These are phyloP conservation scores for Mariannaea elegans DNA, from an alignment of 2,329 filamentous ascomycete species.

Conservation along the genomic window DNA sequence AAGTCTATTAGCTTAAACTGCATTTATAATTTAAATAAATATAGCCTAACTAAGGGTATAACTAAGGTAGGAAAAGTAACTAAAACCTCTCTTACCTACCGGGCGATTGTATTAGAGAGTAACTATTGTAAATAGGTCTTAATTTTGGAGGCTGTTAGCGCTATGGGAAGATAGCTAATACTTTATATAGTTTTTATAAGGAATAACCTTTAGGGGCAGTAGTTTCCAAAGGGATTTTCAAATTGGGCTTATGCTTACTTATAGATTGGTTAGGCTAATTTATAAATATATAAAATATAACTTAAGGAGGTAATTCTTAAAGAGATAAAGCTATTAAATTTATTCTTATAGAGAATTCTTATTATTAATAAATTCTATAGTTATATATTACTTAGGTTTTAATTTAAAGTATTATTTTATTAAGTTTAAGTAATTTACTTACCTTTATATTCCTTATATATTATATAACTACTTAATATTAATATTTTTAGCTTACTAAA, in stretches of 20 bases:
- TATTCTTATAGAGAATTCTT: background rate
- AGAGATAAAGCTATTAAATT: background rate
- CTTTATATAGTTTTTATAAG: background rate
- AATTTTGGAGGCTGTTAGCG: background rate
- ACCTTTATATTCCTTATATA: background rate
- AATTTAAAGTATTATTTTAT: background rate
- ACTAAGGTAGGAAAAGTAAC: background rate
- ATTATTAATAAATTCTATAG: background rate
- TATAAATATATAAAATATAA: background rate
- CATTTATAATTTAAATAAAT: background rate
- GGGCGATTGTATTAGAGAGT: background rate
- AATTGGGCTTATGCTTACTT: background rate
- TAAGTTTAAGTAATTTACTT: constrained; percentile 1
- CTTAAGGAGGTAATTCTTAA: background rate
- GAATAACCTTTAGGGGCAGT: background rate
- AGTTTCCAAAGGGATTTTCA: background rate
- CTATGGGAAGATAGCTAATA: background rate
- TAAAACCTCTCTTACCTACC: background rate
- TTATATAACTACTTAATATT: constrained; percentile 6
- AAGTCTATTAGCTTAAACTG: background rate
- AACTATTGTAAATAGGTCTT: constrained; percentile 1
- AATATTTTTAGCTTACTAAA: background rate
- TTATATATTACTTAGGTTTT: background rate
- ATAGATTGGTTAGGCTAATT: background rate
- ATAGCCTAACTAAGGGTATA: background rate